Evolutionary conservation across 179 eudicot species (phyloP), one percentile per base, ranked within the genome.

Genomic region (Camellia oleifera): DNA sequence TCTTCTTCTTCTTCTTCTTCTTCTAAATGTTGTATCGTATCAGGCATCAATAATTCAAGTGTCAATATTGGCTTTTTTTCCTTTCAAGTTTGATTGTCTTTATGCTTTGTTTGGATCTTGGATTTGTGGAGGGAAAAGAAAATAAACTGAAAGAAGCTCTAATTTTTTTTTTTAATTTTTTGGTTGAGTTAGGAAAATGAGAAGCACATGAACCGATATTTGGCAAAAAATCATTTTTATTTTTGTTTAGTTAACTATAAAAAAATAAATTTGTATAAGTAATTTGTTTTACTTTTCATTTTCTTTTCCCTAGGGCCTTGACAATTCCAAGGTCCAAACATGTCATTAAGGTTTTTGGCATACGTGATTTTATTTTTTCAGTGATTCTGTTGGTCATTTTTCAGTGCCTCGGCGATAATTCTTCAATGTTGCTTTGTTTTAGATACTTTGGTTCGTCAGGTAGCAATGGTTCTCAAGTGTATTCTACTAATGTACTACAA

Each of bases 371-470:
- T 15, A 62, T 45, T 17, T 69, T 70, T 56, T 56, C 50, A 3
- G 50, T 56, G n/a, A 17, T 14, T 42, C 20, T 15, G 20, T 40
- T 56, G 60, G 18, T 58, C 53, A 58, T 40, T 14, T 61, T 15
- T 69, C 72, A 69, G 14, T 45, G 52, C 46, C 7, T n/a, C 7
- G 8, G 45, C 15, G 32, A 26, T 48, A 64, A 53, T 61, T 63
- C 60, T 72, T 18, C 8, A 2, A n/a, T 10, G 7, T 57, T 72
- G 76, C 7, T 48, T 74, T 66, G 18, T 66, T 20, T 76, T 91
- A 95, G 99, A 95, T 87, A 89, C 93, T 26, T 86, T 95, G 88
- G 98, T 88, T 23, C 93, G 99, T 61, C 99, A 93, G 85, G 90
- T 92, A 17, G 91, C 98, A 63, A 95, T 95, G 99, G 82, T 92